Base-by-base conservation (phyloP, 2,329 filamentous ascomycete species). In the Aspergillus carbonarius region DNA sequence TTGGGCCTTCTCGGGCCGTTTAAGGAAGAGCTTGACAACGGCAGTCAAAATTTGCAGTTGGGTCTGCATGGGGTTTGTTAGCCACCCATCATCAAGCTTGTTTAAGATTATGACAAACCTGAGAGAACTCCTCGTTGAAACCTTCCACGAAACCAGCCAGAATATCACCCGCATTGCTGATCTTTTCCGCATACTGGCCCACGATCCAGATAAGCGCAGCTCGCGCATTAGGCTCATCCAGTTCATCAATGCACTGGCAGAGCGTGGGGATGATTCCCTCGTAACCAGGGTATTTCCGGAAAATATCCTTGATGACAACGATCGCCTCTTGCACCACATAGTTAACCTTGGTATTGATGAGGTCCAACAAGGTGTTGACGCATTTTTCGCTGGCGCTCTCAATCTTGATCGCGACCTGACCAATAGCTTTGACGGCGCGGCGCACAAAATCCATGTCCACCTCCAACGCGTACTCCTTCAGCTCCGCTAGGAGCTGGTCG, bases 381-480 rank as follows among this genome's bases (percentile, higher is more conserved):
- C 95, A 98, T 76, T 93, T 96, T 76, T 97, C 93, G 71, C 91
- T 95, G 4, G 93, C 91, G 66, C 87, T 88, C 76, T 98, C 95
- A 65, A 99, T 96, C 83, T 99, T 99, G 80, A 99, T 98, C 27
- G 95, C 95, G 39, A 96, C 93, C 76, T 99, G 95, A 1, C 95
- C 95, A 68, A 99, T 99, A 20, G 95, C 95, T 75, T 92, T 95
- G 68, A 99, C 91, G 7, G 95, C 92, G 69, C 95, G 87, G 68
- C 92, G 88, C 56, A 97, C 93, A 74, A 98, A 98, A 75, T 99
- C 95, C 93, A 99, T 98, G 70, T 99, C 95, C 34, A 99, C 93
- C 80, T 99, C 95, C 67, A 98, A 82, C 7, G 95, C 95, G 69
- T 99, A 99, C 75, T 99, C 95, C 76, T 96, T 98, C 71, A 99